Evolutionary conservation across 768 basidiomycete genomes (phyloP), one percentile per base, ranked within the genome.

Genomic region (Clavulina sp.): DNA sequence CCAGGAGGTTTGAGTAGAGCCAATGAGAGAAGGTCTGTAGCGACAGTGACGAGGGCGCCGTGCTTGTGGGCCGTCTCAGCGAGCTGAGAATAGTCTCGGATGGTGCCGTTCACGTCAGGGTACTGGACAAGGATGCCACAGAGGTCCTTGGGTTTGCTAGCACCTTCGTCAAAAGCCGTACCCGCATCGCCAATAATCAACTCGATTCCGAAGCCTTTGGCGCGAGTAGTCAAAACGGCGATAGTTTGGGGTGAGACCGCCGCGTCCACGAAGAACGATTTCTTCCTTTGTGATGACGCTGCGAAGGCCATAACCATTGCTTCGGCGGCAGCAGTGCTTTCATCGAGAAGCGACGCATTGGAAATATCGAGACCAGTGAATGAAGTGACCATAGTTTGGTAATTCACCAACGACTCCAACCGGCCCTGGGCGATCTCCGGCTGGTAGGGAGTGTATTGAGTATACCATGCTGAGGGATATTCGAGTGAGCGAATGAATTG

Each of bases 381-480:
- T 16, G 92, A 95, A 68, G 78, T 85, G 56, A 92, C 76, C 83
- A 99, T 91, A 0, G 91, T 87, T 69, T 99, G 93, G 62, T 78
- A 99, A 65, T 99, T 97, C 61, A 97, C 77, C 34, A 99, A 75
- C 3, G 89, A 95, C 63, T 99, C 93, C 46, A 99, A 75, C 49
- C 93, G 93, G 36, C 92, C 93, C 77, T 99, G 93, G n/a, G 93
- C 80, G 64, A 97, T 84, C 72, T 99, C 93, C 1, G 93, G 91
- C 61, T 95, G 89, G 66, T 92, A 92, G 1, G 89, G 88, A 0
- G 91, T 92, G 64, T 93, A 92, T 16, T 83, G 87, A 4, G 92
- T 96, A 65, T 96, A 97, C 93, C 93, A 99, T 3, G 84, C 87
- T 46, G 26, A 46, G 13, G 24, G 26, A 1, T 9, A 16, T 1